Evolutionary conservation across 257 asterid genomes (phyloP).

Genomic region (Prunella vulgaris): DNA sequence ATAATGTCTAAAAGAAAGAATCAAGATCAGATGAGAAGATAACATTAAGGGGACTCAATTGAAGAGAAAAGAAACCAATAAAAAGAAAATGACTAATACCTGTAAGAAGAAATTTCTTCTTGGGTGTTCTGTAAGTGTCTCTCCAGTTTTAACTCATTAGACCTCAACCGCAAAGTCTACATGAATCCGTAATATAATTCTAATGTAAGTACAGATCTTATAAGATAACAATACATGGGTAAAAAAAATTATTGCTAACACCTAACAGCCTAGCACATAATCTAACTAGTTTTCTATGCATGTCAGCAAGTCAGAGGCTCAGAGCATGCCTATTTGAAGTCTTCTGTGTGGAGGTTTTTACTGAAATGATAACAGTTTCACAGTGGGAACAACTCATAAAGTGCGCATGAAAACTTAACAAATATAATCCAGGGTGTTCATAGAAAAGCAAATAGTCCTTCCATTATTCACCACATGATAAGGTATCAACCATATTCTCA

Average conservation of each 20-base stretch:
- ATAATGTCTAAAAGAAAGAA: neutral
- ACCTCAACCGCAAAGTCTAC: constrained; percentile 92
- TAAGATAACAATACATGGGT: constrained; percentile 1
- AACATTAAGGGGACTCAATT: constrained; percentile 11
- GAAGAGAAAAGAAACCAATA: neutral
- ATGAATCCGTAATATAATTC: constrained; percentile 6
- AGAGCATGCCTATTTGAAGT: no score
- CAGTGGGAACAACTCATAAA: neutral
- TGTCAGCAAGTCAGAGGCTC: neutral
- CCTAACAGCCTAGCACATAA: neutral
- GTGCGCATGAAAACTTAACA: neutral
- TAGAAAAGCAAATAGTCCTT: neutral
- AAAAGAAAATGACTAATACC: constrained; percentile 36
- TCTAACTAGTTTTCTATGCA: neutral
- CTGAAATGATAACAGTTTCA: neutral
- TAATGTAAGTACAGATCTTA: constrained; percentile 3
- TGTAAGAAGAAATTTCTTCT: constrained; percentile 65
- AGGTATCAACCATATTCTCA: neutral
- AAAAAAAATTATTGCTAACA: neutral
- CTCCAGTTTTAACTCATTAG: constrained; percentile 90
- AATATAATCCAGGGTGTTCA: neutral
- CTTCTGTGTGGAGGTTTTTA: neutral
- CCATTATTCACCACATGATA: neutral
- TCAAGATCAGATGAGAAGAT: neutral
- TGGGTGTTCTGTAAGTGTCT: constrained; percentile 73